Conservation (phyloP, 1,139 yeast species). For the Wickerhamomyces sp. region DNA sequence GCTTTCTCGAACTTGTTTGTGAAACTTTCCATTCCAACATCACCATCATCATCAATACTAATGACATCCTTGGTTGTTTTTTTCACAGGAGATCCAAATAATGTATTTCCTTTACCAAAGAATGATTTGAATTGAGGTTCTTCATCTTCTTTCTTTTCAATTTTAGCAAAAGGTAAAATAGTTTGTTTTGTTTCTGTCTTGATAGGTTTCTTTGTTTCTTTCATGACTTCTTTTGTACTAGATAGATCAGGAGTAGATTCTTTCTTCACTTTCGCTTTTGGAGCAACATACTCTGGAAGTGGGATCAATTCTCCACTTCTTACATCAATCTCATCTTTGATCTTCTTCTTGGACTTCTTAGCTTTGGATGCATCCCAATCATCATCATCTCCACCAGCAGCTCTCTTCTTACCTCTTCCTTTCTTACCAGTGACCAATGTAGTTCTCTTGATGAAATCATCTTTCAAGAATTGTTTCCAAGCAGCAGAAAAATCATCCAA, state of each 20-base stretch:
- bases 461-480: constrained; percentile 61
- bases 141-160: constrained; percentile 6
- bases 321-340: constrained; percentile 14
- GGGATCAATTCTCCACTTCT: constrained; percentile 20
- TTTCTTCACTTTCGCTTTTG: constrained; percentile 20
- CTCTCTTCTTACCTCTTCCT: constrained; percentile 27
- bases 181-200: constrained; percentile 5
- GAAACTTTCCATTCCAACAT: constrained; percentile 5
- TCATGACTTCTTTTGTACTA: constrained; percentile 1
- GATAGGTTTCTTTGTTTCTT: background rate
- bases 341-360: constrained; percentile 20
- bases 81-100: constrained; percentile 26
- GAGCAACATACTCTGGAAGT: constrained; percentile 22
- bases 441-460: constrained; percentile 39
- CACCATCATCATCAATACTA: constrained; percentile 20
- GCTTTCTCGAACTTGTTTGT: constrained; percentile 21
- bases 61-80: constrained; percentile 17
- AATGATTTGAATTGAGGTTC: constrained; percentile 20
- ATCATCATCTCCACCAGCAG: constrained; percentile 25
- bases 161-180: constrained; percentile 9
- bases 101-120: constrained; percentile 21
- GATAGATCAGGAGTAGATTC: constrained; percentile 11
- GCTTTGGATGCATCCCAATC: constrained; percentile 19
- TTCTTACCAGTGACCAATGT: constrained; percentile 26
- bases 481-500: constrained; percentile 63